Base-by-base conservation (phyloP, 805 yeast genomes). In the Saccharomycopsis selenospora region DNA sequence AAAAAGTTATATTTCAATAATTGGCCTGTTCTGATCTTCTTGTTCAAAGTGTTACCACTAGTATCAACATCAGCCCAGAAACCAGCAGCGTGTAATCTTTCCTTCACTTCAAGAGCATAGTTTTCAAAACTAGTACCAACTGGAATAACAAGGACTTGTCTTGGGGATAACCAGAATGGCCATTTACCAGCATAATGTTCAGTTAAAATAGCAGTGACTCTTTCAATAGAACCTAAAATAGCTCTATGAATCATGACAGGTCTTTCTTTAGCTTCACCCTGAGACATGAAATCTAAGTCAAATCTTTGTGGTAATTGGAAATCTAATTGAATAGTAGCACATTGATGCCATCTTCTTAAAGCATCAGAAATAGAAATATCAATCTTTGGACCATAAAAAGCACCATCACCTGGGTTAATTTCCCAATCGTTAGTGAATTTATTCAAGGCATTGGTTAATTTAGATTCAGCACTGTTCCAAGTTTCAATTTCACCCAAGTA, bases 221-320 rank as follows among this genome's bases (percentile, higher is more conserved):
- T 86, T 76, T 93, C 99, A 53, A 93, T 95, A 42, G 96, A 87
- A 58, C 99, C 99, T 64, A 91, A 78, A 57, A 93, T 88, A 57
- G 99, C 99, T 72, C 99, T 86, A 75, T 93, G 99, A 63, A 93
- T 91, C 98, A 93, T 93, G 48, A 93, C 99, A 45, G 99, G 99
- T 68, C 95, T 85, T 23, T 59, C 65, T 46, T 65, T 65, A 10
- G 68, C 66, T 47, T 61, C 66, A 55, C 76, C 84, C 69, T 78
- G 80, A 44, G 85, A 76, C 70, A 85, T 84, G 74, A 76, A 93
- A 67, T 85, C 89, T 59, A 93, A 77, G 59, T 85, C 95, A 64
- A 93, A 93, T 70, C 99, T 83, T 60, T 77, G 74, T 56, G 99
- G 99, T 62, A 93, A 76, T 76, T 93, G 99, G 95, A 91, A 93